Evolutionary conservation across 768 basidiomycete genomes (phyloP), one percentile per base, ranked within the genome.

Genomic region (Leccinum broughii): DNA sequence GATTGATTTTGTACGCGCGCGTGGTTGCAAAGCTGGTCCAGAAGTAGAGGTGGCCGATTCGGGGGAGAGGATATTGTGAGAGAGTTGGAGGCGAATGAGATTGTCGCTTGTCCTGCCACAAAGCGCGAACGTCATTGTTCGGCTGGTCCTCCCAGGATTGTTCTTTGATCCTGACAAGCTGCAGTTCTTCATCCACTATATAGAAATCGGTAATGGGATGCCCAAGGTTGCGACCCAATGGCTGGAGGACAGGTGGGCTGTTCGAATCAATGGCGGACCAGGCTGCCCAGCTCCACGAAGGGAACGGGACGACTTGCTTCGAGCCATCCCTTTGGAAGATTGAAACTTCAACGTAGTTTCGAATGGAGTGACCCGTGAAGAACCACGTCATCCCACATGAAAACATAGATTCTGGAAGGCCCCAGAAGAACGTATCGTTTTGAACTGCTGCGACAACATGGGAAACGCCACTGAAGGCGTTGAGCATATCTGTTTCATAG

Each of bases 231-330:
- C n/a, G 3, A 6, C 28, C 0, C 4, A 50, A 14, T 1, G 1
- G 22, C 5, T 7, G 13, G 32, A 56, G 46, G 22, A 10, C 1
- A n/a, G 15, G 26, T 2, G 4, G 34, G 8, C 15, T 30, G 2
- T 7, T 3, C 4, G 34, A 24, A 17, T 55, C 30, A 35, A 48
- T 15, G 11, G 37, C 56, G 26, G 59, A 65, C 59, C 59, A 60
- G 10, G 59, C 59, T 2, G 50, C 41, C 66, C 66, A 67, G 30
- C 66, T 67, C 66, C 66, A 67, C 6, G 66, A 68, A 35, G 66
- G 66, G 2, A 67, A 35, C 3, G 57, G 46, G 1, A 62, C 34
- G 51, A 48, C 55, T n/a, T 60, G 10, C 41, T 50, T 51, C 1
- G 56, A 49, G 10, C 64, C 65, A 2, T 66, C 17, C 20, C 8